Percentiles rank a stretch among this genome's conserved stretches.
Evolutionary conservation across 106 monocot species (phyloP).

Genomic region (Phalaenopsis equestris): DNA sequence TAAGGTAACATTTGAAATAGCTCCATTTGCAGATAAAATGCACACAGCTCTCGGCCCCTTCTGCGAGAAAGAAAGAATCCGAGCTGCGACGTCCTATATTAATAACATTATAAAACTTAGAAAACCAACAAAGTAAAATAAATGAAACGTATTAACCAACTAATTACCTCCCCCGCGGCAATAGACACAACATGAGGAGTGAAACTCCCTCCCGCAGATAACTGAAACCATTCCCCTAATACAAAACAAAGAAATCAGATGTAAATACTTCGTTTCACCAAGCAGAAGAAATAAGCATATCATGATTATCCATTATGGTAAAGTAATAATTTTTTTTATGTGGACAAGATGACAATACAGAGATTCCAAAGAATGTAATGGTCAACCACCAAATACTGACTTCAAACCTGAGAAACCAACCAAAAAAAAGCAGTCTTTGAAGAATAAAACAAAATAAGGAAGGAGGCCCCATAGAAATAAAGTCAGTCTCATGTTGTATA

Average conservation of each 20-base stretch:
- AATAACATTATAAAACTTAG: not conserved
- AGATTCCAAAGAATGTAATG: not conserved
- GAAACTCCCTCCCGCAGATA: conserved; percentile 71
- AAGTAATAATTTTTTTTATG: not conserved
- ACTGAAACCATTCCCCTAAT: conserved; percentile 67
- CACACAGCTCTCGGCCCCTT: conserved; percentile 67
- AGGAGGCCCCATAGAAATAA: not conserved
- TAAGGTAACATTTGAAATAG: conserved; percentile 70
- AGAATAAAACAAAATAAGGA: not conserved
- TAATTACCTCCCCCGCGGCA: conserved; percentile 62
- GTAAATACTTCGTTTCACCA: not conserved
- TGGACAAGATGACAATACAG: not conserved
- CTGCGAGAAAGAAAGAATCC: conserved; percentile 63
- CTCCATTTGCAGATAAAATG: conserved; percentile 76
- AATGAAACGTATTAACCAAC: not conserved
- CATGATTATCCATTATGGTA: too few relatives aligned
- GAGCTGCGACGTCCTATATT: conserved; percentile 53
- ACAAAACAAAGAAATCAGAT: not conserved
- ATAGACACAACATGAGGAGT: conserved; percentile 66
- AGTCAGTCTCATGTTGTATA: not conserved
- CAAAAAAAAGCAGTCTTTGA: not conserved
- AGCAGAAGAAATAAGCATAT: not conserved
- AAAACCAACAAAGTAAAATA: not conserved
- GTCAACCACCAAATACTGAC: not conserved
- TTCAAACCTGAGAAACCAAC: not conserved